Conservation (phyloP, 768 basidiomycete species). For the Lepiota brunneoincarnata region DNA sequence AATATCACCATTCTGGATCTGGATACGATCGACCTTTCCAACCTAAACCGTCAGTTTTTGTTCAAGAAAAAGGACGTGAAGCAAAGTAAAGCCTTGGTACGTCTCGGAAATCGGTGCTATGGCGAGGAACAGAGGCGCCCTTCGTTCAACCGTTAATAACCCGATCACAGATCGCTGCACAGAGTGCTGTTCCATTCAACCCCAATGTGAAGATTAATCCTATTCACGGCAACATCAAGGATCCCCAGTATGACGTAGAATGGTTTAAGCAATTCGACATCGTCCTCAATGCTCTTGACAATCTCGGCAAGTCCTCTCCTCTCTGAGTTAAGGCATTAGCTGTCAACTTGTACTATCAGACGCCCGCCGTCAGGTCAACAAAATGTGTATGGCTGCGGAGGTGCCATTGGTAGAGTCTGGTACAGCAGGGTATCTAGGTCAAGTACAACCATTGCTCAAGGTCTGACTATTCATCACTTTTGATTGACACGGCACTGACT, state of each 20-base stretch:
- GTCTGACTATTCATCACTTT: slow-evolving; percentile 31
- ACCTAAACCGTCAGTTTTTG: slow-evolving; percentile 94
- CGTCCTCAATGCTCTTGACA: slow-evolving; percentile 94
- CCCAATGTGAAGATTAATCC: slow-evolving; percentile 85
- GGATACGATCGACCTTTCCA: slow-evolving; percentile 98
- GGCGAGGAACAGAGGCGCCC: background rate
- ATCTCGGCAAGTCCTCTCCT: slow-evolving; percentile 65
- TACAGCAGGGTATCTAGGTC: slow-evolving; percentile 95
- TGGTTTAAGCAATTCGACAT: slow-evolving; percentile 93
- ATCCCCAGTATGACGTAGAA: slow-evolving; percentile 79
- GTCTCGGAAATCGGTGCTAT: slow-evolving; percentile 15
- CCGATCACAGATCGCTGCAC: slow-evolving; percentile 66
- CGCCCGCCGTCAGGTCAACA: slow-evolving; percentile 93
- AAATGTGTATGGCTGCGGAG: slow-evolving; percentile 92
- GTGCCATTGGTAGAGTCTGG: slow-evolving; percentile 95
- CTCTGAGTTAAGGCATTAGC: background rate
- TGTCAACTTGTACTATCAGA: slow-evolving; percentile 41
- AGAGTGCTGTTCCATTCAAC: slow-evolving; percentile 81
- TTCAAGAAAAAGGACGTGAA: slow-evolving; percentile 98
- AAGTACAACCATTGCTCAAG: slow-evolving; percentile 92
- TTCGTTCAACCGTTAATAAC: background rate
- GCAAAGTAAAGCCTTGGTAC: slow-evolving; percentile 89
- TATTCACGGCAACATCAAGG: slow-evolving; percentile 95
- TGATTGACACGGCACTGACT: background rate
- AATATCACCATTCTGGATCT: slow-evolving; percentile 92